phyloP scores from a whole-genome alignment of 2,329 filamentous ascomycete genomes.

The Aspergillus sp. region DNA sequence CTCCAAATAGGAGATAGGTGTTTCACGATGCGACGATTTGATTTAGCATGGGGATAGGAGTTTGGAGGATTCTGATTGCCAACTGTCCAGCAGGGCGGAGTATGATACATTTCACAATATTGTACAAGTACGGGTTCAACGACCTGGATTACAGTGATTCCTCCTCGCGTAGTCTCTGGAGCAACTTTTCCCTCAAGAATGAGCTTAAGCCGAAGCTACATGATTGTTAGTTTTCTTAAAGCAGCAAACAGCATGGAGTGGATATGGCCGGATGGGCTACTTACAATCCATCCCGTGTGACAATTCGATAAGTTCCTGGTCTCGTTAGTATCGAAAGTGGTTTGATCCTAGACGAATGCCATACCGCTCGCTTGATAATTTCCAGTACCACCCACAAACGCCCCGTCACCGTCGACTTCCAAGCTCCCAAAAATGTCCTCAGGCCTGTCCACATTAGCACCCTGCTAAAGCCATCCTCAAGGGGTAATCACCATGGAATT shows the following conservation, averaged over 20 bases:
- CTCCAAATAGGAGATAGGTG: slow-evolving; percentile 31
- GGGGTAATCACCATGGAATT: slow-evolving; percentile 53
- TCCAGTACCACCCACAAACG: slow-evolving; percentile 57
- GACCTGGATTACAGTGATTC: slow-evolving; percentile 19
- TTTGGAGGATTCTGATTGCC: slow-evolving; percentile 37
- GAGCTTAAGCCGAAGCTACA: slow-evolving; percentile 45
- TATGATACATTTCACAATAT: slow-evolving; percentile 13
- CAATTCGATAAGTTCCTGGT: slow-evolving; percentile 57
- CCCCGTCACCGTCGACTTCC: slow-evolving; percentile 59
- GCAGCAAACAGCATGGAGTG: not conserved
- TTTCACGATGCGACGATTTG: not conserved
- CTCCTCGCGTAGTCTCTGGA: slow-evolving; percentile 46
- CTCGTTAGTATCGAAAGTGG: not conserved
- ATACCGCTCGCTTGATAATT: slow-evolving; percentile 60
- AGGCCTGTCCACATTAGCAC: slow-evolving; percentile 40
- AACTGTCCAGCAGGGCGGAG: slow-evolving; percentile 21
- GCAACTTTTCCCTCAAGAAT: slow-evolving; percentile 51
- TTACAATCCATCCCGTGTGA: slow-evolving; percentile 61
- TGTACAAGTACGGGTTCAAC: slow-evolving; percentile 16
- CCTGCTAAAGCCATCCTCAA: not conserved
- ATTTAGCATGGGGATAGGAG: not conserved
- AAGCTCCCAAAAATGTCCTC: slow-evolving; percentile 67
- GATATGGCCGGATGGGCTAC: slow-evolving; percentile 21
- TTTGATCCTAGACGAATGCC: slow-evolving; percentile 2
- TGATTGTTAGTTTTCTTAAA: slow-evolving; percentile 20